phyloP scores from a whole-genome alignment of 2,329 filamentous ascomycete species.

The Beauveria bassiana region DNA sequence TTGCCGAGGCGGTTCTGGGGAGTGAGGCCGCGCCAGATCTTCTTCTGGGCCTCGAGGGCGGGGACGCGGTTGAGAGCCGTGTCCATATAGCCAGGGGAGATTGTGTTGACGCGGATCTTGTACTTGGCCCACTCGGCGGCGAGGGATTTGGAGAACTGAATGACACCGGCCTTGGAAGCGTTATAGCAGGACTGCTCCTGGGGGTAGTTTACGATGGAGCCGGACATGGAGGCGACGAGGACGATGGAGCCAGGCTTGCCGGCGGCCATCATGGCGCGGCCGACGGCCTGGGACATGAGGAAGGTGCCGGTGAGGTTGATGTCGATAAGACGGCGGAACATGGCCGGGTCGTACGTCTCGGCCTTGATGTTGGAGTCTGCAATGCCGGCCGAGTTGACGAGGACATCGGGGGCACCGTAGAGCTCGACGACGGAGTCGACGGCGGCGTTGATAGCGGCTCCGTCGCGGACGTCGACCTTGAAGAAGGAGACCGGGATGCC shows the following conservation, averaged over 20 bases:
- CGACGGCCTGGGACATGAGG: constrained; percentile 66
- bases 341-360: constrained; percentile 66
- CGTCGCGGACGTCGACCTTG: constrained; percentile 71
- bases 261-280: constrained; percentile 64
- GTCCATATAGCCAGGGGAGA: constrained; percentile 82
- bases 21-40: constrained; percentile 68
- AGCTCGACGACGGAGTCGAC: constrained; percentile 58
- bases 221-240: constrained; percentile 74
- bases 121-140: constrained; percentile 80
- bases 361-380: constrained; percentile 80
- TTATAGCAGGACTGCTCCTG: constrained; percentile 82
- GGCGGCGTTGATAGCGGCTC: constrained; percentile 59
- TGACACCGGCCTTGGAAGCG: constrained; percentile 72
- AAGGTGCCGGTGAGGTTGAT: constrained; percentile 78
- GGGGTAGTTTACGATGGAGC: constrained; percentile 77
- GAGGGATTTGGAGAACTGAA: constrained; percentile 71
- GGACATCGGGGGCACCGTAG: constrained; percentile 62
- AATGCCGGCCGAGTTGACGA: constrained; percentile 76
- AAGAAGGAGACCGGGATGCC: constrained; percentile 68
- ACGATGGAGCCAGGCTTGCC: constrained; percentile 66
- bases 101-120: constrained; percentile 74
- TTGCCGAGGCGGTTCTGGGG: constrained; percentile 65
- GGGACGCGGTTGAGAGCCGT: constrained; percentile 73
- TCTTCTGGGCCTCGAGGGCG: constrained; percentile 72
- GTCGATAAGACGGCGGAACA: constrained; percentile 72